These are phyloP conservation scores for Favolaschia claudopus DNA, from an alignment of 768 basidiomycete genomes.

Conservation along the genomic window DNA sequence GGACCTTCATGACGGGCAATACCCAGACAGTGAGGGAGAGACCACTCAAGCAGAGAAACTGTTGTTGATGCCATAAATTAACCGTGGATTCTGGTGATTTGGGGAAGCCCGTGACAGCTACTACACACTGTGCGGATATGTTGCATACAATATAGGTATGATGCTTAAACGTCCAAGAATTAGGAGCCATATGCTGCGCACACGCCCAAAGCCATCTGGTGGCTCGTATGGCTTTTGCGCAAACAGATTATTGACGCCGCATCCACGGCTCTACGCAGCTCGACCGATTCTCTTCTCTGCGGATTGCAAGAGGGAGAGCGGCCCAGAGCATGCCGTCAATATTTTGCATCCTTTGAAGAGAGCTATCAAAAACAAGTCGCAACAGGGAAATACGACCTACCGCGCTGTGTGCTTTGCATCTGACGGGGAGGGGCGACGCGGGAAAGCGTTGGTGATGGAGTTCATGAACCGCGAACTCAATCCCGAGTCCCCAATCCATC, in stretches of 20 bases:
- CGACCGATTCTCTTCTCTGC: neutral
- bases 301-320: neutral
- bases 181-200: too few relatives aligned
- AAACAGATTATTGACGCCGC: neutral
- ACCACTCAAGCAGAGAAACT: too few relatives aligned
- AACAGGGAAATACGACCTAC: neutral
- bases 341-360: neutral
- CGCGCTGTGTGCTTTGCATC: neutral
- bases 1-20: too few relatives aligned
- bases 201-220: too few relatives aligned
- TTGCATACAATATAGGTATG: too few relatives aligned
- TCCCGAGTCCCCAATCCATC: neutral
- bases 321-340: neutral
- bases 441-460: constrained; percentile 6
- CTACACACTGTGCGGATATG: too few relatives aligned
- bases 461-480: neutral
- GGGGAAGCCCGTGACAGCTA: too few relatives aligned
- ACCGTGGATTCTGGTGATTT: too few relatives aligned
- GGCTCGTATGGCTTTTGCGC: too few relatives aligned
- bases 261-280: constrained; percentile 3
- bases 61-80: too few relatives aligned
- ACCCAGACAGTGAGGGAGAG: too few relatives aligned
- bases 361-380: neutral
- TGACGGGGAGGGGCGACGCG: neutral
- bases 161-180: too few relatives aligned